phyloP scores from a whole-genome alignment of 2,329 filamentous ascomycete species.

The Teratosphaeria gauchensis region DNA sequence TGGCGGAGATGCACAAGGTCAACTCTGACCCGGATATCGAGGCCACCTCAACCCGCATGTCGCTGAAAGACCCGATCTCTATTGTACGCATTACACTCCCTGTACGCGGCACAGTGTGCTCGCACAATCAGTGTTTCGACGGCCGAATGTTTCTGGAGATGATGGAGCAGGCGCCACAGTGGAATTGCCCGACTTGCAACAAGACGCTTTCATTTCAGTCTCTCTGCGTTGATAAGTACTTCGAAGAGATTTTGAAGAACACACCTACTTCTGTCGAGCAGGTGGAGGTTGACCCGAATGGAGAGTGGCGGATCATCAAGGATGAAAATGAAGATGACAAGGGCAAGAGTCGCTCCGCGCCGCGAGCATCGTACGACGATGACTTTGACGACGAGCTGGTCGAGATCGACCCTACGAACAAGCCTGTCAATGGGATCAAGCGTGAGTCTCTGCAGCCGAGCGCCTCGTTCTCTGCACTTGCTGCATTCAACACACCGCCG shows the following conservation, averaged over 20 bases:
- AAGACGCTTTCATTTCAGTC: slow-evolving; percentile 71
- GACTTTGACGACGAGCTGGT: slow-evolving; percentile 38
- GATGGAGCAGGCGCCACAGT: slow-evolving; percentile 92
- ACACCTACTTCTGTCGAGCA: slow-evolving; percentile 67
- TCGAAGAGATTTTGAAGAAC: slow-evolving; percentile 71
- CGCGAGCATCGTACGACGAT: slow-evolving; percentile 25
- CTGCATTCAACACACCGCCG: slow-evolving; percentile 32
- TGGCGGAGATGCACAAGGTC: slow-evolving; percentile 71
- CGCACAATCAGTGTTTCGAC: slow-evolving; percentile 92
- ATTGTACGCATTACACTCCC: slow-evolving; percentile 73
- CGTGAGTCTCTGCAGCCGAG: slow-evolving; percentile 23
- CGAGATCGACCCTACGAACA: slow-evolving; percentile 30
- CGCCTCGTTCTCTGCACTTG: slow-evolving; percentile 11
- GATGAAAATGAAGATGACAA: slow-evolving; percentile 30
- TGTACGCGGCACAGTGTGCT: slow-evolving; percentile 69
- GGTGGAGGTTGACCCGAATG: slow-evolving; percentile 81
- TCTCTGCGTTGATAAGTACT: slow-evolving; percentile 83
- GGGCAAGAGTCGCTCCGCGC: neutral
- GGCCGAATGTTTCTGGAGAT: slow-evolving; percentile 83
- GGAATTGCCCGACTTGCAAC: slow-evolving; percentile 91
- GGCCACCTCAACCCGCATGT: slow-evolving; percentile 78
- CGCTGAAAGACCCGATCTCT: slow-evolving; percentile 84
- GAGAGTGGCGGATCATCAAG: slow-evolving; percentile 56
- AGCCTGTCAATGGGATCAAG: slow-evolving; percentile 29
- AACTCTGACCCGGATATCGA: slow-evolving; percentile 75